Percentiles rank a stretch among this genome's conserved stretches.
phyloP scores from a whole-genome alignment of 2,329 filamentous ascomycete genomes.

The Verticillium albo-atrum region DNA sequence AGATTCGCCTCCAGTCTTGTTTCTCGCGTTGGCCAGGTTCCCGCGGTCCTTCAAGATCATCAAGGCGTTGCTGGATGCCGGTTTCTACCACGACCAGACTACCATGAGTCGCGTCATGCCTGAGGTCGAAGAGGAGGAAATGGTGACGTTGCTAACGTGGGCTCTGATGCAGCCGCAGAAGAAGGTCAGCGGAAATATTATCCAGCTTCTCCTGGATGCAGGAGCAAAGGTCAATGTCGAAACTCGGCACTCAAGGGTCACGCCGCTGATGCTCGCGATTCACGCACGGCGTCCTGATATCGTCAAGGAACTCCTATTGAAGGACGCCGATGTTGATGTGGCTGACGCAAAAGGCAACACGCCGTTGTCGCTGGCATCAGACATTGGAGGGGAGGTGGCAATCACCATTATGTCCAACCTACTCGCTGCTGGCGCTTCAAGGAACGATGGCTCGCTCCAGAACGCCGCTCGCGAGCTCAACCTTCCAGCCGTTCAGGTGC shows the following conservation, averaged over 20 bases:
- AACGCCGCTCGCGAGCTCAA: conserved; percentile 59
- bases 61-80: conserved; percentile 48
- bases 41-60: conserved; percentile 51
- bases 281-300: conserved; percentile 51
- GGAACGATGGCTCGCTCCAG: conserved; percentile 63
- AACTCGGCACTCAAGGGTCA: conserved; percentile 45
- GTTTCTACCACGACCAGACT: conserved; percentile 56
- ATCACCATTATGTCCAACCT: conserved; percentile 51
- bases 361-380: conserved; percentile 56
- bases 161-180: conserved; percentile 59
- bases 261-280: conserved; percentile 57
- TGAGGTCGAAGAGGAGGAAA: conserved; percentile 45
- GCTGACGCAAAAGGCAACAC: conserved; percentile 53
- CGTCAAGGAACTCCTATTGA: conserved; percentile 50
- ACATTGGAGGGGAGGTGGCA: conserved; percentile 46
- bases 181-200: conserved; percentile 52
- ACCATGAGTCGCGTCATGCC: conserved; percentile 37
- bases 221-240: conserved; percentile 55
- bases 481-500: conserved; percentile 47
- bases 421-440: conserved; percentile 49
- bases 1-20: conserved; percentile 41
- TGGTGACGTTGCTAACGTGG: conserved; percentile 56
- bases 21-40: conserved; percentile 49
- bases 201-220: conserved; percentile 51
- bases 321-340: conserved; percentile 56